Percentiles rank a stretch among this genome's conserved stretches.
Evolutionary conservation across 108 stramenopile genomes (phyloP).

Genomic region (Fragilariopsis cylindrus): DNA sequence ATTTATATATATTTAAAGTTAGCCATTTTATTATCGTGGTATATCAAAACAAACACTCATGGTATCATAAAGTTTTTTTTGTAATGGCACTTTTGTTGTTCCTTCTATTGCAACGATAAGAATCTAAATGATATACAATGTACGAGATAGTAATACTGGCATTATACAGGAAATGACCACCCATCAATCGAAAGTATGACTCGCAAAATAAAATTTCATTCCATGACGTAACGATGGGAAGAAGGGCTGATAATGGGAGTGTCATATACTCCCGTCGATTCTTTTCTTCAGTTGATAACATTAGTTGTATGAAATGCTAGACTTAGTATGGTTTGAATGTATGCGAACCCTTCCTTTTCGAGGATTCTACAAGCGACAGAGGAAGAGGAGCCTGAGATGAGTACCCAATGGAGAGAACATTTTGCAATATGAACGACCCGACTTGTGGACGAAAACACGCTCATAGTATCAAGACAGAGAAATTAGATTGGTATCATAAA

Average conservation of each 20-base stretch:
- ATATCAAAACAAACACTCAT: no score
- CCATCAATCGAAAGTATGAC: slow-evolving; percentile 18
- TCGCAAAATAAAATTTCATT: slow-evolving; percentile 19
- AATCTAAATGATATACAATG: slow-evolving; percentile 9
- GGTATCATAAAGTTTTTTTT: background rate
- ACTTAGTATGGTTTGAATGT: slow-evolving; percentile 25
- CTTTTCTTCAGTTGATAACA: slow-evolving; percentile 19
- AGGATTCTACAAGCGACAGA: slow-evolving; percentile 46
- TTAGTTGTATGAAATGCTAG: slow-evolving; percentile 22
- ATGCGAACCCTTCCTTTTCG: slow-evolving; percentile 40
- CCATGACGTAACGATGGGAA: slow-evolving; percentile 18
- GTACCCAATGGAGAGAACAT: slow-evolving; percentile 11
- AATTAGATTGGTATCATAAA: no score
- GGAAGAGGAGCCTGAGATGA: slow-evolving; percentile 63
- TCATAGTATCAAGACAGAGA: no score
- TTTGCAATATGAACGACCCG: slow-evolving; percentile 6
- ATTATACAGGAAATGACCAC: slow-evolving; percentile 27
- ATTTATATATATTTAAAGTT: no score
- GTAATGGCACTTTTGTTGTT: background rate
- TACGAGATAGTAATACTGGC: slow-evolving; percentile 18
- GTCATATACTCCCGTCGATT: slow-evolving; percentile 17
- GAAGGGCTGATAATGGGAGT: slow-evolving; percentile 6
- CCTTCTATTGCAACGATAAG: slow-evolving; percentile 6
- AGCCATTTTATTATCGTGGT: no score
- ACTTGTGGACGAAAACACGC: background rate